Percentiles rank a stretch among this genome's conserved stretches.
Evolutionary conservation across 164 flowering plant genomes (phyloP).

Genomic region (Kingdonia uniflora): DNA sequence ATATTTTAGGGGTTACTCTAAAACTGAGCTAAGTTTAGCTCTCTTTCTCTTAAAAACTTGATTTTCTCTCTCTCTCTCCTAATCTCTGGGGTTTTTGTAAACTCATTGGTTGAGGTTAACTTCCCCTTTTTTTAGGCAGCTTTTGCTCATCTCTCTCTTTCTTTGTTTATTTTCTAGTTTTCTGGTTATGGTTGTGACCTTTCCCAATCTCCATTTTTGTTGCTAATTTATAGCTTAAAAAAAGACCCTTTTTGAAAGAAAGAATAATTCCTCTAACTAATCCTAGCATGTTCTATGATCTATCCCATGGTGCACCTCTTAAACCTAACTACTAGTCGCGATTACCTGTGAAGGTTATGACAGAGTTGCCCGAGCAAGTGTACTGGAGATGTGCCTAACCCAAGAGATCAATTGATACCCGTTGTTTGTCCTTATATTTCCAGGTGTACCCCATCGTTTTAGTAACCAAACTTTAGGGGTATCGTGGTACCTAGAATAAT

Average conservation of each 20-base stretch:
- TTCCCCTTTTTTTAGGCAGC: slow-evolving; percentile 53
- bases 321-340: too few species aligned
- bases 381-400: too few species aligned
- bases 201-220: background rate
- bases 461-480: too few species aligned
- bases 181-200: background rate
- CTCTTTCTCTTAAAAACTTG: slow-evolving; percentile 2
- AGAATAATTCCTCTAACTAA: background rate
- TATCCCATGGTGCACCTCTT: too few species aligned
- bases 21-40: background rate
- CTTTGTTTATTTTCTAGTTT: slow-evolving; percentile 1
- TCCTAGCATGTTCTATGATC: too few species aligned
- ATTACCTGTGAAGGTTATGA: too few species aligned
- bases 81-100: slow-evolving; percentile 8
- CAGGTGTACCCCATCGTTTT: too few species aligned
- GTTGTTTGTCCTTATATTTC: too few species aligned
- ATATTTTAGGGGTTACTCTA: background rate
- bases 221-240: background rate
- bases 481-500: too few species aligned
- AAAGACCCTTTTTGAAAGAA: background rate
- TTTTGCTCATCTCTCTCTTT: slow-evolving; percentile 26
- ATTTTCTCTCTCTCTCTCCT: background rate
- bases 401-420: too few species aligned
- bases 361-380: too few species aligned
- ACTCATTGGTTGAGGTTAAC: slow-evolving; percentile 28